Evolutionary conservation across 148 eudicot genomes (phyloP).

Genomic region (Chenopodium quinoa): DNA sequence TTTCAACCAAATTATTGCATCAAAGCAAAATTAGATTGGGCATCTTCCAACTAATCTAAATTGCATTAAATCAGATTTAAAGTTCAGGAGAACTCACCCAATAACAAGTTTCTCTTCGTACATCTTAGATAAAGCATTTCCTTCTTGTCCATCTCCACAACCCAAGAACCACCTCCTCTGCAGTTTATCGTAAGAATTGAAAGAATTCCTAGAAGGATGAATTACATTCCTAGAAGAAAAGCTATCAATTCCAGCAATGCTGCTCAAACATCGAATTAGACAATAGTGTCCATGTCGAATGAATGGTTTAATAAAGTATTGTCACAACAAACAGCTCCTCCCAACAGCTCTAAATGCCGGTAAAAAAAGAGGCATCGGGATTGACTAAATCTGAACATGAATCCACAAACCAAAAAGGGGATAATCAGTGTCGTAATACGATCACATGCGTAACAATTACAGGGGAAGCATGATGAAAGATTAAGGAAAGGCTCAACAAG

Average conservation of each 20-base stretch:
- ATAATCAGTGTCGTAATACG: neutral
- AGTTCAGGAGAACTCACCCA: conserved; percentile 47
- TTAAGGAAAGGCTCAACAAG: neutral
- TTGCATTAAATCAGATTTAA: neutral
- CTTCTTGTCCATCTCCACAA: conserved; percentile 83
- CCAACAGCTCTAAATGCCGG: conserved; percentile 45
- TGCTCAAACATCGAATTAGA: conserved; percentile 43
- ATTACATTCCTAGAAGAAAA: conserved; percentile 18
- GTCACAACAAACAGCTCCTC: conserved; percentile 32
- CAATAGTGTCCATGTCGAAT: conserved; percentile 23
- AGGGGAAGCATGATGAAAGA: neutral
- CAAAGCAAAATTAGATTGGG: too few relatives aligned
- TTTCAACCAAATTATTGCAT: too few relatives aligned
- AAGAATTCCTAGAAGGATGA: conserved; percentile 4
- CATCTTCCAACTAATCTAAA: neutral
- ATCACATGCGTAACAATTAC: neutral
- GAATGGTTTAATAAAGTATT: conserved; percentile 23
- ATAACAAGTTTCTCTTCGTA: conserved; percentile 68
- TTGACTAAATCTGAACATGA: neutral
- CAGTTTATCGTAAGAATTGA: conserved; percentile 7
- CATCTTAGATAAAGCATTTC: conserved; percentile 52
- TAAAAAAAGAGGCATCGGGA: conserved; percentile 41
- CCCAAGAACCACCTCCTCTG: conserved; percentile 80
- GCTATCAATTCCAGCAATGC: conserved; percentile 37
- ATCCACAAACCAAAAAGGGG: neutral